phyloP scores from a whole-genome alignment of 768 basidiomycete species.

The Tulasnella calospora region DNA sequence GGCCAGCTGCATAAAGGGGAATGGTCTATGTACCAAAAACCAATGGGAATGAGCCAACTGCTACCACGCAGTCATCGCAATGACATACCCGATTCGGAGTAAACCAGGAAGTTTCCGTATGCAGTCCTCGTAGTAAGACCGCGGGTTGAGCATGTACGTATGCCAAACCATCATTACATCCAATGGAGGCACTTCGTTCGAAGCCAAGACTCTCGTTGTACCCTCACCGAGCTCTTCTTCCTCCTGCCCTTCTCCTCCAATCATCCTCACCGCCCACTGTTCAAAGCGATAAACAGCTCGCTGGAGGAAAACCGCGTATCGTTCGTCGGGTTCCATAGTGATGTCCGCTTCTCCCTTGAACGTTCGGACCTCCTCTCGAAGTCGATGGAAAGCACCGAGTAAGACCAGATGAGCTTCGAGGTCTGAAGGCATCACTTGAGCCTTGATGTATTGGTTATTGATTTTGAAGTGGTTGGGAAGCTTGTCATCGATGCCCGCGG shows the following conservation, averaged over 20 bases:
- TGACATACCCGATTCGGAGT: slow-evolving; percentile 4
- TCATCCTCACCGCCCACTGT: slow-evolving; percentile 18
- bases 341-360: not conserved
- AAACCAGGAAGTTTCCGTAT: slow-evolving; percentile 10
- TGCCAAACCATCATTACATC: slow-evolving; percentile 32
- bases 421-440: slow-evolving; percentile 16
- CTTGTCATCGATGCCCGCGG: slow-evolving; percentile 4
- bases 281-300: slow-evolving; percentile 29
- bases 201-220: not conserved
- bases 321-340: slow-evolving; percentile 25
- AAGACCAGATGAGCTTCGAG: slow-evolving; percentile 29
- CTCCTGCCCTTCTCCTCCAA: not conserved
- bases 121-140: slow-evolving; percentile 29
- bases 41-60: not conserved
- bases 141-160: slow-evolving; percentile 29
- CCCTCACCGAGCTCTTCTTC: not conserved
- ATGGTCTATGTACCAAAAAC: slow-evolving; percentile 1
- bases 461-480: not conserved
- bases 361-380: slow-evolving; percentile 23
- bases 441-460: not conserved
- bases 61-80: not conserved
- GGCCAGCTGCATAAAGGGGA: slow-evolving; percentile 27
- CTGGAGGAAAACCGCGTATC: slow-evolving; percentile 27
- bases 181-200: slow-evolving; percentile 26
- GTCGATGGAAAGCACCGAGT: slow-evolving; percentile 29